These are phyloP conservation scores for Triangularia setosa DNA, from an alignment of 2,329 filamentous ascomycete genomes.

Conservation along the genomic window DNA sequence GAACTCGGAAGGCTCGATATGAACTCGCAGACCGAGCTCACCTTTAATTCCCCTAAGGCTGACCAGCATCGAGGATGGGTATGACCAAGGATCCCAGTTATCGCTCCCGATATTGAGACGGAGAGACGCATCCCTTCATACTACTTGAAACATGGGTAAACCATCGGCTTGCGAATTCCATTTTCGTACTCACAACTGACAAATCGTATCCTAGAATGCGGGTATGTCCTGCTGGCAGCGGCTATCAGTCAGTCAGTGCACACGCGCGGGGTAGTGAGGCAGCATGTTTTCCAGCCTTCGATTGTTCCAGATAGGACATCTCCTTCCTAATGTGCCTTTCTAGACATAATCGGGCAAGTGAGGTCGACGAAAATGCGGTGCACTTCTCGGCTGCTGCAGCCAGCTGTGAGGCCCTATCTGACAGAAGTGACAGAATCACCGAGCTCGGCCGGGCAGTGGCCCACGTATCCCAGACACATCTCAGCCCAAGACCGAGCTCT, in stretches of 20 bases:
- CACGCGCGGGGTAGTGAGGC: background rate
- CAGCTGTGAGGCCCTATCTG: constrained; percentile 1
- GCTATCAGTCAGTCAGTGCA: background rate
- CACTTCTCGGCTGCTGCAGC: background rate
- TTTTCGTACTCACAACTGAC: background rate
- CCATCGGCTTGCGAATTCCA: background rate
- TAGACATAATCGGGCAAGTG: background rate
- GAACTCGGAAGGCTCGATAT: background rate
- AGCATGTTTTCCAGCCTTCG: background rate
- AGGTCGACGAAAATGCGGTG: background rate
- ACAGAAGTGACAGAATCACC: constrained; percentile 4
- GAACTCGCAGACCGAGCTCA: background rate
- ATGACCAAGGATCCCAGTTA: background rate
- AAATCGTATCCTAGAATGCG: background rate
- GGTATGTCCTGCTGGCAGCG: background rate
- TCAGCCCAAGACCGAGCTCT: constrained; percentile 7
- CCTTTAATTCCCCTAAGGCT: background rate
- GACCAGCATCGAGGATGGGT: background rate
- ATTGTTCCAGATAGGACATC: background rate
- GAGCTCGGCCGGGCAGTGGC: constrained; percentile 1
- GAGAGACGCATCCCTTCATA: background rate
- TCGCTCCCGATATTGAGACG: background rate
- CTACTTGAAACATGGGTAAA: background rate
- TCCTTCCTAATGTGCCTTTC: background rate
- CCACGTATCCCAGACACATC: constrained; percentile 1